Conservation (phyloP, 805 yeast species). For the Wickerhamomyces sydowiorum region DNA sequence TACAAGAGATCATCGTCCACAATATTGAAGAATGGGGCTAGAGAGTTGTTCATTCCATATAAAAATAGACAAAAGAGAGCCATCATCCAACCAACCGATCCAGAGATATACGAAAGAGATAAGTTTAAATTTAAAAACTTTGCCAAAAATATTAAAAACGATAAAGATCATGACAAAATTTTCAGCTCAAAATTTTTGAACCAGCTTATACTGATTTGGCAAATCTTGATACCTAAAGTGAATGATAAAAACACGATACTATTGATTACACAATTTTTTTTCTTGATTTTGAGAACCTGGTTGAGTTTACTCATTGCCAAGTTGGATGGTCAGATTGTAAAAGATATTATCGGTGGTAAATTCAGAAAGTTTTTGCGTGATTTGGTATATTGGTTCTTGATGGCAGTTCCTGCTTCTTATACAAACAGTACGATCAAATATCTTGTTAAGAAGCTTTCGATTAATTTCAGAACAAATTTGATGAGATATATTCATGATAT, state of each 20-base stretch:
- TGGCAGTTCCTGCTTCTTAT: conserved; percentile 91
- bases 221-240: conserved; percentile 72
- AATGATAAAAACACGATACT: conserved; percentile 62
- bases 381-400: conserved; percentile 77
- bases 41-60: conserved; percentile 24
- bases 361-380: conserved; percentile 72
- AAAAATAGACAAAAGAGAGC: conserved; percentile 22
- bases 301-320: conserved; percentile 79
- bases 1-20: conserved; percentile 24
- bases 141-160: conserved; percentile 17
- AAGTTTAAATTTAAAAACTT: conserved; percentile 22
- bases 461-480: conserved; percentile 79
- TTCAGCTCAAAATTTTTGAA: conserved; percentile 61
- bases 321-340: conserved; percentile 87
- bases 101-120: conserved; percentile 22
- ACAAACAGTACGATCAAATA: conserved; percentile 87
- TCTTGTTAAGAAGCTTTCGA: conserved; percentile 67
- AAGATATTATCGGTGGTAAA: conserved; percentile 78
- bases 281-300: conserved; percentile 80
- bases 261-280: conserved; percentile 63
- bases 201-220: conserved; percentile 73
- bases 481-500: conserved; percentile 86
- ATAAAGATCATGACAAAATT: conserved; percentile 19
- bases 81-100: conserved; percentile 22
- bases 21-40: conserved; percentile 23